Evolutionary conservation across 306 rosid genomes (phyloP), one percentile per base, ranked within the genome.

Genomic region (Pyrus communis): DNA sequence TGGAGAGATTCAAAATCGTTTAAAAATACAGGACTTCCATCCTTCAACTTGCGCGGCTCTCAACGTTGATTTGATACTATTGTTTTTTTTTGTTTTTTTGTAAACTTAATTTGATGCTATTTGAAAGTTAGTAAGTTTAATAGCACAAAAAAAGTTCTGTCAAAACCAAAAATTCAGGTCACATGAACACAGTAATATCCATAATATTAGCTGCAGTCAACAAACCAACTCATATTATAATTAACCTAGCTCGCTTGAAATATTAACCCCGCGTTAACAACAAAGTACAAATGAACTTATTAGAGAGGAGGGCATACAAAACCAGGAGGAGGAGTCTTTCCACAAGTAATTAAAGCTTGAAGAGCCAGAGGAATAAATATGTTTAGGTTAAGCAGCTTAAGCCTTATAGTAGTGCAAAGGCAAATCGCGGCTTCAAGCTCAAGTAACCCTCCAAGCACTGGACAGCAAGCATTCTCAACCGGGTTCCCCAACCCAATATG

Each of bases 401-500:
- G 74, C 85, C 93, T 85, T 75, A 94, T 89, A 19, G 81, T 74
- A 11, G 92, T 89, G 88, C 98, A 94, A 38, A 92, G 94, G 67
- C 98, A 94, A 66, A 94, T 76, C 0, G 98, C 97, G 8, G 98
- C 98, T 82, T 94, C 97, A 51, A 94, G 87, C 78, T 94, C 95
- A 62, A 92, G 86, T 82, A 94, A 77, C 25, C 97, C 97, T 80
- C 86, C 83, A 3, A 94, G 90, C 55, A 92, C 88, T 0, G 97
- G 98, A 70, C 97, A 94, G 33, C 98, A 94, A 59, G 75, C 86
- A 83, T 88, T 88, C 85, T 90, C 87, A 0, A 84, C 65, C 21
- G 96, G 98, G 77, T 92, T 80, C 17, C 96, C 97, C 58, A 92
- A 75, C 35, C 89, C 93, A 62, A 92, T 83, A 43, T 92, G 98